Base-by-base conservation (phyloP, 2,329 filamentous ascomycete species). In the Pochonia chlamydosporia region DNA sequence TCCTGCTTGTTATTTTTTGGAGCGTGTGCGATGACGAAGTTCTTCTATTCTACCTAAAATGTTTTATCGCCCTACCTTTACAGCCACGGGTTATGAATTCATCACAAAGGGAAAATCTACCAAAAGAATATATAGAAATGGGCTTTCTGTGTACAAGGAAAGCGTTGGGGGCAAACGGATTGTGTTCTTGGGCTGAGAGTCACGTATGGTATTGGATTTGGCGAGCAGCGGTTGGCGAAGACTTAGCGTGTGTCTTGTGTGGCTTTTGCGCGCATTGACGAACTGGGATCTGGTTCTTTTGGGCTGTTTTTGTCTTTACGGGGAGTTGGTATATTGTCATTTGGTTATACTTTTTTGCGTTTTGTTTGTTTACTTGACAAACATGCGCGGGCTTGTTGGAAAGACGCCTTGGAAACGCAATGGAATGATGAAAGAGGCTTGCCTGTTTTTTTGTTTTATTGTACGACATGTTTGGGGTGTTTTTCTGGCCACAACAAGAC, bases 111-210 rank as follows among this genome's bases (percentile, higher is more conserved):
- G 63, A 61, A 62, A 59, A 69, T 69, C 65, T 25, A 14, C 68
- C 39, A 72, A 72, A 74, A 69, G 59, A 67, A 53, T 56, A 73
- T 74, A 75, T 78, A 77, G 74, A 54, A 59, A 55, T 57, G 59
- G 55, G 57, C 62, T 58, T 56, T 59, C 23, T 39, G 28, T 39
- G 28, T 61, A 59, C 56, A 56, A 57, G 52, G 60, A 61, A 56
- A 53, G 62, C 46, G 33, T 3, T 24, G 14, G 40, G 36, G 59
- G 54, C 54, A 54, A 54, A 43, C 49, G 49, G 51, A 58, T 40
- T 49, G 60, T 63, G 60, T 61, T 60, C 57, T 62, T 71, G n/a
- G 66, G 66, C 64, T 61, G 63, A 56, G 23, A 44, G 61, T 64
- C 58, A 59, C 58, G 60, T 61, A 62, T 58, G 61, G 56, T 59